phyloP scores from a whole-genome alignment of 2,329 filamentous ascomycete species.

The Dactylellina haptotyla region DNA sequence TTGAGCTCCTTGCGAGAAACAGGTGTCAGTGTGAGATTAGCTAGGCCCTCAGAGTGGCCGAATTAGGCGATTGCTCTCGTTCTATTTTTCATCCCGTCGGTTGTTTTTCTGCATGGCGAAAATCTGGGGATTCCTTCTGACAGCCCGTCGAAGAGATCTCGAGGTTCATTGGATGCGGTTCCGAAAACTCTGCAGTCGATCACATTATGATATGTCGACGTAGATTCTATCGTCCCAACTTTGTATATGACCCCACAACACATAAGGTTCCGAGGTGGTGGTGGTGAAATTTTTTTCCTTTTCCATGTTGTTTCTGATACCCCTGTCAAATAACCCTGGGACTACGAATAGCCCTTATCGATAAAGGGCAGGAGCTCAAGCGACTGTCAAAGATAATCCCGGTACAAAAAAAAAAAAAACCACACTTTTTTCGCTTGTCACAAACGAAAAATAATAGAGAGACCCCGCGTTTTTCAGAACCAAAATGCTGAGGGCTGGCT shows the following conservation, averaged over 20 bases:
- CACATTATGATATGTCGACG: neutral
- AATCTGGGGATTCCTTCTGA: conserved; percentile 12
- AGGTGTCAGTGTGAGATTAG: conserved; percentile 53
- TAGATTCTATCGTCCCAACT: conserved; percentile 6
- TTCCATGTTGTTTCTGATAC: conserved; percentile 7
- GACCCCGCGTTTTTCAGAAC: conserved; percentile 40
- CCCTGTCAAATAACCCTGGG: conserved; percentile 41
- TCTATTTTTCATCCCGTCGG: conserved; percentile 28
- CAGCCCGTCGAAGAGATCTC: neutral
- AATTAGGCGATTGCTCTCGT: conserved; percentile 45
- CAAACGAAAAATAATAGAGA: conserved; percentile 23
- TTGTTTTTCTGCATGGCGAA: conserved; percentile 37
- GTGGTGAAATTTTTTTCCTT: neutral
- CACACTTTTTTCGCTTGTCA: conserved; percentile 24
- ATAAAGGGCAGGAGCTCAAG: conserved; percentile 48
- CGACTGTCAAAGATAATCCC: conserved; percentile 44
- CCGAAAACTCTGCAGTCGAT: neutral
- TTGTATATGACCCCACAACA: neutral
- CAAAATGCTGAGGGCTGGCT: neutral
- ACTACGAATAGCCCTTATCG: conserved; percentile 41
- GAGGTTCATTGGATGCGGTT: neutral
- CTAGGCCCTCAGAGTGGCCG: conserved; percentile 15
- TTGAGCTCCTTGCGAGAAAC: conserved; percentile 54
- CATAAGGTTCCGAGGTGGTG: neutral
- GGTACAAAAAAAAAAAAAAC: conserved; percentile 30